Evolutionary conservation across 495 filamentous ascomycete species (phyloP), one percentile per base, ranked within the genome.

Genomic region (Talaromyces adpressus): DNA sequence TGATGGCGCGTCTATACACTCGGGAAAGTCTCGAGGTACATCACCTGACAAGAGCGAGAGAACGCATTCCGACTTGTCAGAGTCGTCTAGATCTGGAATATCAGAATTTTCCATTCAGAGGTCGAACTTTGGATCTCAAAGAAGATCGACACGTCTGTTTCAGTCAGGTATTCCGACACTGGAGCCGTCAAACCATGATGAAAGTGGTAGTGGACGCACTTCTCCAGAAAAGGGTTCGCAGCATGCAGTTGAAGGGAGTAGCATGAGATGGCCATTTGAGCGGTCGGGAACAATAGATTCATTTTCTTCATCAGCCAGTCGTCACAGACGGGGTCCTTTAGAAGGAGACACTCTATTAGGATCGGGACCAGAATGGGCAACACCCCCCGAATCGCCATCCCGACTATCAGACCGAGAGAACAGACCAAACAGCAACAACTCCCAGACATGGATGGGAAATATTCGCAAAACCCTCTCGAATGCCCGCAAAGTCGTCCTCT

Each of bases 301-400:
- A 57, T 92, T 87, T 70, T 85, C 81, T 41, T 91, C 90, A 0
- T 6, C 79, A 81, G 18, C 85, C 85, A 16, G 82, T 80, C 20
- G 84, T 90, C 63, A 39, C 41, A 76, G 79, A 1, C 79, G 82
- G 18, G 77, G 87, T 11, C 89, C 88, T 65, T 80, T 82, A 8
- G 88, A 93, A 69, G 87, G 85, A 0, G 87, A 89, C 36, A 73
- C 73, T 2, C 74, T 93, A 29, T 81, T 93, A 45, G 73, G 72
- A 7, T 71, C 70, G 1, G 69, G 62, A n/a, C 71, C 71, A 1
- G 69, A 68, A 12, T 66, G 61, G 61, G 41, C 45, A 6, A 66
- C 65, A n/a, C 61, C 65, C 2, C 65, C 65, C 6, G 65, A 67
- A 20, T 67, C 65, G 18, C 63, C 64, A 16, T 56, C 68, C 8